Evolutionary conservation across 345 rosid species (phyloP).

Genomic region (Hevea brasiliensis): DNA sequence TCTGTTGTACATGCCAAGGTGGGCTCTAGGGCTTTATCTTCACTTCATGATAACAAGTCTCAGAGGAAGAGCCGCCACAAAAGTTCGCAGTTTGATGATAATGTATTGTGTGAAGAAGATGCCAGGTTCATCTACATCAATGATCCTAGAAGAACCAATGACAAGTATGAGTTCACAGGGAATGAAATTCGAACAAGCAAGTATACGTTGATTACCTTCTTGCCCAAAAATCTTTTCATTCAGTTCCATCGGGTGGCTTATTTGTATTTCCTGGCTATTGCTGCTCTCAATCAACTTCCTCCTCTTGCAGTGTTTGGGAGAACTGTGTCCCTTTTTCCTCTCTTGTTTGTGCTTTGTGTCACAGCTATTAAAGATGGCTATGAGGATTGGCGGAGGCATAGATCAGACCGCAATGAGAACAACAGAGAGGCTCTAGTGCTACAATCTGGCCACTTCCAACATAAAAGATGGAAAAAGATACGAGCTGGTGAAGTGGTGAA

Average conservation of each 20-base stretch:
- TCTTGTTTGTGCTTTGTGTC: constrained; percentile 69
- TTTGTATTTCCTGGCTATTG: constrained; percentile 71
- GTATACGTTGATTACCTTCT: constrained; percentile 63
- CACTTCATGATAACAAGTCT: constrained; percentile 42
- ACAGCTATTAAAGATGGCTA: constrained; percentile 81
- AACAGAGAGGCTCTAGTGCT: constrained; percentile 63
- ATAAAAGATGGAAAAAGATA: constrained; percentile 64
- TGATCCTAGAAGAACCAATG: constrained; percentile 69
- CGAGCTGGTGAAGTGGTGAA: constrained; percentile 68
- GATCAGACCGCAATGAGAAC: constrained; percentile 75
- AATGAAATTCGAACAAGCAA: constrained; percentile 77
- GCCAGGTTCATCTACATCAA: constrained; percentile 63
- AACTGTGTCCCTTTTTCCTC: constrained; percentile 77
- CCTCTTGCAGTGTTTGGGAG: constrained; percentile 82
- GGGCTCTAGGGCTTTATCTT: constrained; percentile 25
- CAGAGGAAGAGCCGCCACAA: constrained; percentile 39
- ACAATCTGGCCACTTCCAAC: constrained; percentile 44
- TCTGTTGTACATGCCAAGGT: background rate
- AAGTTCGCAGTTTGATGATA: constrained; percentile 52
- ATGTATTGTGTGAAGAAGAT: constrained; percentile 40
- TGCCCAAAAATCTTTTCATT: constrained; percentile 77
- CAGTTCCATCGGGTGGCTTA: constrained; percentile 83
- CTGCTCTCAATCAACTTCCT: constrained; percentile 81
- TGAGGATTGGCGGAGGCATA: constrained; percentile 86
- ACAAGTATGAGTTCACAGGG: constrained; percentile 71